Conservation (phyloP, 1,284 basidiomycete species). For the Ustilago esculenta region DNA sequence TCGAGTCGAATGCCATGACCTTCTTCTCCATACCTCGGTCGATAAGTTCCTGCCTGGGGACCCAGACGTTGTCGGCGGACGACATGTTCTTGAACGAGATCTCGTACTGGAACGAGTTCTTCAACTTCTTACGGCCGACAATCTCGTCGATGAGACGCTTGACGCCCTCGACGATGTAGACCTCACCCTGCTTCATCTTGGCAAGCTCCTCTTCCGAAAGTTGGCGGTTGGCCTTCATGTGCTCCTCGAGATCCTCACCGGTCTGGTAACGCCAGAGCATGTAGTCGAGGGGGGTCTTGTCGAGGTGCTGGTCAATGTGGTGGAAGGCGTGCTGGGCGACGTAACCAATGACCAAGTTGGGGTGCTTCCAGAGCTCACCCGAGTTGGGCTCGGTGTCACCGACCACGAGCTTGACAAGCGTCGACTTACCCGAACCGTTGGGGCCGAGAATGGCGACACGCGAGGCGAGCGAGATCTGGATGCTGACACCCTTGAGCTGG, state of each 20-base stretch:
- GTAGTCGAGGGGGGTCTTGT: conserved; percentile 67
- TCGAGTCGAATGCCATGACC: conserved; percentile 62
- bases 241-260: conserved; percentile 67
- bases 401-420: conserved; percentile 66
- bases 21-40: conserved; percentile 65
- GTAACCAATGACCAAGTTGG: conserved; percentile 67
- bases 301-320: conserved; percentile 68
- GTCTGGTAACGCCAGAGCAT: conserved; percentile 68
- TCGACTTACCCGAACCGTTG: conserved; percentile 67
- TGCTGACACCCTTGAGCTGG: conserved; percentile 65
- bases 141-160: conserved; percentile 67
- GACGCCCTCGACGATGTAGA: conserved; percentile 65
- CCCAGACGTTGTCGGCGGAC: conserved; percentile 66
- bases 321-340: conserved; percentile 68
- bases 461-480: conserved; percentile 67
- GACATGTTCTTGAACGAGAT: conserved; percentile 67
- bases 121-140: conserved; percentile 66
- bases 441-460: conserved; percentile 67
- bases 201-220: conserved; percentile 60
- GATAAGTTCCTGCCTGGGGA: conserved; percentile 64
- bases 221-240: conserved; percentile 62
- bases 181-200: conserved; percentile 65
- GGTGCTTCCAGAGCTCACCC: conserved; percentile 67
- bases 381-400: conserved; percentile 66
- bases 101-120: conserved; percentile 68